phyloP scores from a whole-genome alignment of 164 flowering plant species.

The Magnolia sinica region DNA sequence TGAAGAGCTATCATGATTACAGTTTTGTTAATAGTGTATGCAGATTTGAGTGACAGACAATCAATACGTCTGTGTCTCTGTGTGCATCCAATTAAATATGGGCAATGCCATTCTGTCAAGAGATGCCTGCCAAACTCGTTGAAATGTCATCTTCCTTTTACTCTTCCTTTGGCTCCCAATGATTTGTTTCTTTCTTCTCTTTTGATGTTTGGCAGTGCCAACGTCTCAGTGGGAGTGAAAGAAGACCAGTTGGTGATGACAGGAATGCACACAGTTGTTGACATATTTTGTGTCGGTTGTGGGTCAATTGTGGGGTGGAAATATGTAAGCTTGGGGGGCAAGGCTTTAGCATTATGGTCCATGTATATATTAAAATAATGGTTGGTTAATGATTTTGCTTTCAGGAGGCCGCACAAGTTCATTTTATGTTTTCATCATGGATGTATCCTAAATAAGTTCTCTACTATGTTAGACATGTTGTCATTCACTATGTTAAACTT shows the following conservation, averaged over 20 bases:
- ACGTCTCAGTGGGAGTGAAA: conserved; percentile 52
- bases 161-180: neutral
- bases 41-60: no score
- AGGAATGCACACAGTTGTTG: conserved; percentile 75
- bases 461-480: no score
- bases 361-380: neutral
- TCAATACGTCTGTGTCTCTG: no score
- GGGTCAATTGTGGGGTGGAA: conserved; percentile 82
- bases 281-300: conserved; percentile 73
- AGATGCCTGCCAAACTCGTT: neutral
- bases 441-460: no score
- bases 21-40: no score
- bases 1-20: no score
- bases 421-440: no score
- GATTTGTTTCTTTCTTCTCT: conserved; percentile 12
- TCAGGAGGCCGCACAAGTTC: conserved; percentile 43
- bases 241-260: conserved; percentile 73
- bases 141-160: no score
- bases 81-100: neutral
- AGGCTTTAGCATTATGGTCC: neutral
- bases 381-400: conserved; percentile 10
- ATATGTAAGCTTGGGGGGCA: conserved; percentile 50
- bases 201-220: conserved; percentile 46
- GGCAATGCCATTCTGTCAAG: neutral
- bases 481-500: no score